Evolutionary conservation across 768 basidiomycete genomes (phyloP).

Genomic region (Lentinus tigrinus): DNA sequence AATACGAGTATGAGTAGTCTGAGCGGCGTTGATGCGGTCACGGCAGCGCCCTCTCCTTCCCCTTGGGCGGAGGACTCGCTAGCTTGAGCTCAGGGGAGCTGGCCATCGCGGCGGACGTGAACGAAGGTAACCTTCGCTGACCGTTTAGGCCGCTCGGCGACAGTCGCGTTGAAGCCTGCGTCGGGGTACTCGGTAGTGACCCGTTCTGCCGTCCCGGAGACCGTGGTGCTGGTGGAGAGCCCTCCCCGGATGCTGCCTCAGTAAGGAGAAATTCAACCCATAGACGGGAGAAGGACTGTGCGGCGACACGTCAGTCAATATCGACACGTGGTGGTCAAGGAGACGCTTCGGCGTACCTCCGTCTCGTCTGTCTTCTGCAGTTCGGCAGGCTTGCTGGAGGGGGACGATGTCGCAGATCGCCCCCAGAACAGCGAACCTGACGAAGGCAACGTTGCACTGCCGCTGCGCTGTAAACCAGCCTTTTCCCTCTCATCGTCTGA

Average conservation of each 20-base stretch:
- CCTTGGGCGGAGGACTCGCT: constrained; percentile 41
- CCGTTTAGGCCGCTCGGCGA: constrained; percentile 27
- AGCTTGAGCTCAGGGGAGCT: constrained; percentile 41
- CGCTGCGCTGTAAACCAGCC: constrained; percentile 75
- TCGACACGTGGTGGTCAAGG: not conserved
- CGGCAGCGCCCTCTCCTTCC: constrained; percentile 42
- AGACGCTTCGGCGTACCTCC: constrained; percentile 50
- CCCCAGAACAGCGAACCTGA: constrained; percentile 28
- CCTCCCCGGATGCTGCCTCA: constrained; percentile 64
- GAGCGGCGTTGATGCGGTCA: not conserved
- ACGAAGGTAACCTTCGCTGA: constrained; percentile 38
- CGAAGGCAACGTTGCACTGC: constrained; percentile 13
- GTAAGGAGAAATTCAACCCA: constrained; percentile 99
- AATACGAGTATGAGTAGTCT: not conserved
- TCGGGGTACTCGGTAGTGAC: constrained; percentile 38
- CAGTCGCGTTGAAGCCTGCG: constrained; percentile 17
- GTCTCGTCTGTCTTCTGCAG: constrained; percentile 82
- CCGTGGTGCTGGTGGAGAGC: constrained; percentile 17
- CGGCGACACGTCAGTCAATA: not conserved
- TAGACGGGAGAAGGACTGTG: constrained; percentile 91
- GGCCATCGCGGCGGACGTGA: constrained; percentile 36
- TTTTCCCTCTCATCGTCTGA: constrained; percentile 86
- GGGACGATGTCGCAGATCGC: constrained; percentile 28
- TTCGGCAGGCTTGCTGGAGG: constrained; percentile 44
- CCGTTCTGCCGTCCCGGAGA: constrained; percentile 32